phyloP scores from a whole-genome alignment of 2,329 filamentous ascomycete species.

The Apiospora marii region DNA sequence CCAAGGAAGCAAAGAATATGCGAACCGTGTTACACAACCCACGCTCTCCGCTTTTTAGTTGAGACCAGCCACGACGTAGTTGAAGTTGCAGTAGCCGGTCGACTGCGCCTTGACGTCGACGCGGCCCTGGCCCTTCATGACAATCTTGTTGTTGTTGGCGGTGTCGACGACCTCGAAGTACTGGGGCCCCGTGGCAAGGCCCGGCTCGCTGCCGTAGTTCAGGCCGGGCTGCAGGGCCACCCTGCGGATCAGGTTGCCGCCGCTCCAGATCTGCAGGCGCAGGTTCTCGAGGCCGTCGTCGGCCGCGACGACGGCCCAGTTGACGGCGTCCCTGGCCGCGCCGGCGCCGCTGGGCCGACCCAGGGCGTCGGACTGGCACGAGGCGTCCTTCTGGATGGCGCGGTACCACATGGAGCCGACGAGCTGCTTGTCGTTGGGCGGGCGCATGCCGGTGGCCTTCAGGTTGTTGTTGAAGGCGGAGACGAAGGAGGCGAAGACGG shows the following conservation, averaged over 20 bases:
- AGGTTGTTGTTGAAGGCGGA: slow-evolving; percentile 42
- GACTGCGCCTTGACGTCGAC: slow-evolving; percentile 35
- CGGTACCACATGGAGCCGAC: slow-evolving; percentile 46
- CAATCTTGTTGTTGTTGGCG: slow-evolving; percentile 31
- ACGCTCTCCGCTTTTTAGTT: not conserved
- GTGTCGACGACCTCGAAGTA: slow-evolving; percentile 39
- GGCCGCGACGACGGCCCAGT: slow-evolving; percentile 41
- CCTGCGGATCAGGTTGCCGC: slow-evolving; percentile 35
- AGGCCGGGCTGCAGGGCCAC: slow-evolving; percentile 33
- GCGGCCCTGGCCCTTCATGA: slow-evolving; percentile 36
- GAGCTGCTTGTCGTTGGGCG: slow-evolving; percentile 31
- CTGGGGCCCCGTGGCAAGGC: slow-evolving; percentile 40
- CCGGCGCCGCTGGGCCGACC: slow-evolving; percentile 36
- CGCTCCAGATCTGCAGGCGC: slow-evolving; percentile 37
- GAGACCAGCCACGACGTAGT: slow-evolving; percentile 40
- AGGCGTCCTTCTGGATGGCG: slow-evolving; percentile 30
- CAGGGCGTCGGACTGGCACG: slow-evolving; percentile 18
- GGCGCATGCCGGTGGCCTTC: slow-evolving; percentile 34
- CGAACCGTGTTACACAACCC: not conserved
- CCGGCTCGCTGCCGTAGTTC: slow-evolving; percentile 38
- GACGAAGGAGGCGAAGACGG: slow-evolving; percentile 45
- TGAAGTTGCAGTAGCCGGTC: slow-evolving; percentile 41
- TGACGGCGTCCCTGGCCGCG: slow-evolving; percentile 38
- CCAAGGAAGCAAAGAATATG: not conserved
- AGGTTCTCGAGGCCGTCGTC: slow-evolving; percentile 28